A percentile compares a stretch with the other conserved stretches of the same genome.
phyloP scores from a whole-genome alignment of 164 flowering plant genomes.

The Malania oleifera region DNA sequence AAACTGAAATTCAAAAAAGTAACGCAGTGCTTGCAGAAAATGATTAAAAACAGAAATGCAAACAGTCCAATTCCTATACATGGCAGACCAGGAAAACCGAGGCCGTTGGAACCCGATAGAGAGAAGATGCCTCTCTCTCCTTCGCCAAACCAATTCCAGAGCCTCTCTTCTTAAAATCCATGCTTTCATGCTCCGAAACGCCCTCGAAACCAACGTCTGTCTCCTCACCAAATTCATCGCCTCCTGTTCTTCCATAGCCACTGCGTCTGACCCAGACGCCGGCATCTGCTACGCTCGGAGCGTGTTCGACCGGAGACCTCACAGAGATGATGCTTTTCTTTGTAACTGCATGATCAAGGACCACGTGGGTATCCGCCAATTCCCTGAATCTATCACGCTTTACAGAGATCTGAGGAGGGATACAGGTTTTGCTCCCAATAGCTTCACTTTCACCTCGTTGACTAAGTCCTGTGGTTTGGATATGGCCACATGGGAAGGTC shows the following conservation, averaged over 20 bases:
- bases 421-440: slow-evolving; percentile 41
- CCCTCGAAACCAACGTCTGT: slow-evolving; percentile 48
- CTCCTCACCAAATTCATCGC: slow-evolving; percentile 60
- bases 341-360: slow-evolving; percentile 73
- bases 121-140: slow-evolving; percentile 52
- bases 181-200: slow-evolving; percentile 58
- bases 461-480: slow-evolving; percentile 46
- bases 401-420: slow-evolving; percentile 39
- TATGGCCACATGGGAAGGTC: slow-evolving; percentile 39
- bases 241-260: slow-evolving; percentile 27
- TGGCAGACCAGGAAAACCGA: neutral
- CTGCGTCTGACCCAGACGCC: slow-evolving; percentile 12
- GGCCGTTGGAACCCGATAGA: slow-evolving; percentile 47
- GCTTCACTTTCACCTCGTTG: slow-evolving; percentile 47
- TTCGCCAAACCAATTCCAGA: slow-evolving; percentile 30
- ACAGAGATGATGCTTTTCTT: slow-evolving; percentile 45
- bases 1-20: no score
- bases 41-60: neutral
- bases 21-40: no score
- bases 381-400: slow-evolving; percentile 35
- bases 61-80: neutral
- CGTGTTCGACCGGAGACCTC: slow-evolving; percentile 43
- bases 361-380: slow-evolving; percentile 37
- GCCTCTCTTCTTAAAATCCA: slow-evolving; percentile 60
- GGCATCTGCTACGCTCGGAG: slow-evolving; percentile 50